Evolutionary conservation across 2,329 filamentous ascomycete genomes (phyloP).

Genomic region (Coniochaeta pulveracea): DNA sequence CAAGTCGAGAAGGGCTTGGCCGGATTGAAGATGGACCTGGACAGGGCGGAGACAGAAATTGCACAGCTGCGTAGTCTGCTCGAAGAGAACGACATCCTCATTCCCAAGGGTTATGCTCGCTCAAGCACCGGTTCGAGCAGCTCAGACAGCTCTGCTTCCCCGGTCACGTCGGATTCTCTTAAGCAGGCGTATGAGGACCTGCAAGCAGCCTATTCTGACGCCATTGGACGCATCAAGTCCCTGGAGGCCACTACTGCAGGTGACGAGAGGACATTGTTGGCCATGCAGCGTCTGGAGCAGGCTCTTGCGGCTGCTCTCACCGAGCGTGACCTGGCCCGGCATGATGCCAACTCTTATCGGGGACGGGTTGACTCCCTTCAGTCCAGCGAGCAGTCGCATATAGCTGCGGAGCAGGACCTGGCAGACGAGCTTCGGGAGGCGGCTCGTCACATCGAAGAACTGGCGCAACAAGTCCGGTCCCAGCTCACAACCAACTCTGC

Average conservation of each 20-base stretch:
- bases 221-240: slow-evolving; percentile 53
- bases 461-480: slow-evolving; percentile 66
- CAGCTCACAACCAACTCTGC: slow-evolving; percentile 71
- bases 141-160: slow-evolving; percentile 24
- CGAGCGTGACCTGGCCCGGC: slow-evolving; percentile 61
- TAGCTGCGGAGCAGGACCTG: slow-evolving; percentile 51
- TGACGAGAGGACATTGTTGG: slow-evolving; percentile 50
- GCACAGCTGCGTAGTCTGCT: slow-evolving; percentile 68
- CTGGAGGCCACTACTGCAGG: slow-evolving; percentile 34
- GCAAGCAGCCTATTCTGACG: slow-evolving; percentile 57
- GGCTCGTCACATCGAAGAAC: slow-evolving; percentile 65
- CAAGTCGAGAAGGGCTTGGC: slow-evolving; percentile 83
- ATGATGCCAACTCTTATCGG: slow-evolving; percentile 51
- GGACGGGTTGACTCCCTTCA: slow-evolving; percentile 48
- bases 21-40: slow-evolving; percentile 90
- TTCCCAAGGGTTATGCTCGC: slow-evolving; percentile 48
- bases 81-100: slow-evolving; percentile 70
- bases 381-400: slow-evolving; percentile 40
- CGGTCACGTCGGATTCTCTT: slow-evolving; percentile 59
- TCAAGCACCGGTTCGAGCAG: slow-evolving; percentile 19
- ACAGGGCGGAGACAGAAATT: slow-evolving; percentile 90
- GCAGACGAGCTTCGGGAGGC: slow-evolving; percentile 62
- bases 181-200: slow-evolving; percentile 65
- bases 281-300: slow-evolving; percentile 54
- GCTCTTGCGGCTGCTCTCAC: slow-evolving; percentile 58